Evolutionary conservation across 441 rosid genomes (phyloP), one percentile per base, ranked within the genome.

Genomic region (California macrophylla): DNA sequence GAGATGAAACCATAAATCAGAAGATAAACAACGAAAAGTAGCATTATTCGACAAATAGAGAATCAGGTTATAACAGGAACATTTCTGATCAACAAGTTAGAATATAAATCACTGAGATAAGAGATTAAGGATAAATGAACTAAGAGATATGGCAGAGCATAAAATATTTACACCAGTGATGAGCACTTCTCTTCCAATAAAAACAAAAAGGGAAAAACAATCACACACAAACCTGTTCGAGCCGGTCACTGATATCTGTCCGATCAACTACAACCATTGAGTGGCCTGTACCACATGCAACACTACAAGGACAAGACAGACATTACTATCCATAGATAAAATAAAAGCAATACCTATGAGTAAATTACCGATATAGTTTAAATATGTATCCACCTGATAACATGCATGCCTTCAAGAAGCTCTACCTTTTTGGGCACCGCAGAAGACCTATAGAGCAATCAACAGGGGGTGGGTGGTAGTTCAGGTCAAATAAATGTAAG

Each of bases 341-440:
- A 70, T 40, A 28, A 6, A 36, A 36, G 47, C 66, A 26, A 4
- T 23, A 63, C 28, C 23, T 13, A 24, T 32, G 15, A n/a, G 15
- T 15, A 38, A 23, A 76, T 50, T 7, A 10, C 58, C 25, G 5
- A 34, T 21, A 20, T 29, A 40, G 23, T 23, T 13, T 15, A 36
- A 26, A 7, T 40, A 66, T 64, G 36, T 67, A 76, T 83, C 79
- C 72, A 94, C 99, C 92, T 85, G 75, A 92, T 81, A 21, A 92
- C 89, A 75, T 87, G 98, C 97, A 90, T 85, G 72, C 97, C 91
- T 78, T 94, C 97, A 26, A 94, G 90, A 74, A 81, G 74, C 32
- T 93, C 97, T 4, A 93, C 97, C 84, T 93, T 93, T 71, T 91
- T 91, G 52, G 98, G 96, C 12, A 87, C 78, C 3, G 98, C 88